A percentile compares a stretch with the other conserved stretches of the same genome.
Evolutionary conservation across 768 basidiomycete species (phyloP).

Genomic region (Xanthoconium purpureum): DNA sequence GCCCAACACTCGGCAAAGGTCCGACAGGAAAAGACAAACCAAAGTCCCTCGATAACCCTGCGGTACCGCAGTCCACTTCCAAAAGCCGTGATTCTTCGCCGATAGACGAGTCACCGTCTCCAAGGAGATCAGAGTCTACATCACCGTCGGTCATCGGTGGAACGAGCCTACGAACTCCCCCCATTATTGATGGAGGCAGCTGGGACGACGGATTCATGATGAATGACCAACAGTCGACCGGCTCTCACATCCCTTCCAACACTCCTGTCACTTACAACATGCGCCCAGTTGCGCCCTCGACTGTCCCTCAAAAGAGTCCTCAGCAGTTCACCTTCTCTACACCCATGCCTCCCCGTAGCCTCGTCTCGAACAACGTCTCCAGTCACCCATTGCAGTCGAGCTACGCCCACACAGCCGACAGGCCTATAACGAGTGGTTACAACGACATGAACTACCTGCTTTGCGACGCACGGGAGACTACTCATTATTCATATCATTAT

Average conservation of each 20-base stretch:
- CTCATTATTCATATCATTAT: conserved; percentile 53
- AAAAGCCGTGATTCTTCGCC: conserved; percentile 67
- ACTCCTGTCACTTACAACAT: conserved; percentile 46
- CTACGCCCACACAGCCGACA: conserved; percentile 51
- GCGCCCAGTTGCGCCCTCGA: conserved; percentile 42
- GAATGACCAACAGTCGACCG: conserved; percentile 39
- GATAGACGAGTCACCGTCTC: conserved; percentile 48
- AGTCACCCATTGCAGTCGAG: conserved; percentile 34
- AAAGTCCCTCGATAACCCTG: conserved; percentile 41
- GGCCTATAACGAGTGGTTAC: conserved; percentile 47
- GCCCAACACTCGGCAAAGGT: conserved; percentile 74
- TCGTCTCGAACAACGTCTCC: conserved; percentile 43
- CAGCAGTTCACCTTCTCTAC: conserved; percentile 43
- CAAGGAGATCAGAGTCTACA: conserved; percentile 35
- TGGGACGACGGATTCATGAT: conserved; percentile 62
- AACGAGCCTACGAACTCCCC: conserved; percentile 34
- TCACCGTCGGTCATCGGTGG: conserved; percentile 34
- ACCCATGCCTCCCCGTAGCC: conserved; percentile 41
- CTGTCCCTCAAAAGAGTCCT: conserved; percentile 45
- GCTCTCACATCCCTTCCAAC: conserved; percentile 36
- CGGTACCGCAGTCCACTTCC: conserved; percentile 39
- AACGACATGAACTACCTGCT: conserved; percentile 44
- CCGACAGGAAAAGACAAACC: conserved; percentile 87
- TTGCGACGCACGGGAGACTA: conserved; percentile 46
- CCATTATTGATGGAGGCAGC: conserved; percentile 45